These are phyloP conservation scores for Apium graveolens DNA, from an alignment of 129 eudicot genomes.

Conservation along the genomic window DNA sequence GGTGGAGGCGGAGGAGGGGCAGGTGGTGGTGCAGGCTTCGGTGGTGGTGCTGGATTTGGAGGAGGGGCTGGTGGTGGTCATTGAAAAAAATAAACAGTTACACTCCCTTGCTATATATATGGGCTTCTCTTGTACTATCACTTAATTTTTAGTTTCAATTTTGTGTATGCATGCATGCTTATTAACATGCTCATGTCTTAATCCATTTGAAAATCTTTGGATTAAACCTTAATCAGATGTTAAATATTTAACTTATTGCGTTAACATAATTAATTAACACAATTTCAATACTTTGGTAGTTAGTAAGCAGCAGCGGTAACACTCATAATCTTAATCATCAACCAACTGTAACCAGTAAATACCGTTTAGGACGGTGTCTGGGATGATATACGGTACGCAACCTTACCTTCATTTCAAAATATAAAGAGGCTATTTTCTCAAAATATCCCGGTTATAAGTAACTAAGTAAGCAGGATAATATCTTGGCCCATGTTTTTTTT, in stretches of 20 bases:
- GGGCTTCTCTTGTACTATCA: neutral
- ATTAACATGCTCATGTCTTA: neutral
- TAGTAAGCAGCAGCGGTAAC: too few relatives aligned
- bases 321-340: too few relatives aligned
- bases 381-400: too few relatives aligned
- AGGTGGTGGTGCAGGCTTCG: neutral
- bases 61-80: neutral
- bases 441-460: too few relatives aligned
- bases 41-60: constrained; percentile 6
- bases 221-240: neutral
- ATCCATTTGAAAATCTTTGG: neutral
- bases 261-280: too few relatives aligned
- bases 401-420: too few relatives aligned
- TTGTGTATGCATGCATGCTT: neutral
- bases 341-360: too few relatives aligned
- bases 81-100: neutral
- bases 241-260: neutral
- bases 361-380: too few relatives aligned
- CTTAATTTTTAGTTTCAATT: neutral
- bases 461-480: too few relatives aligned
- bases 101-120: neutral
- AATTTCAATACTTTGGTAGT: too few relatives aligned
- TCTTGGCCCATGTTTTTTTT: too few relatives aligned
- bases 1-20: neutral
- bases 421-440: too few relatives aligned